phyloP scores from a whole-genome alignment of 176 grass and related monocot species.

The Juncus inflexus region DNA sequence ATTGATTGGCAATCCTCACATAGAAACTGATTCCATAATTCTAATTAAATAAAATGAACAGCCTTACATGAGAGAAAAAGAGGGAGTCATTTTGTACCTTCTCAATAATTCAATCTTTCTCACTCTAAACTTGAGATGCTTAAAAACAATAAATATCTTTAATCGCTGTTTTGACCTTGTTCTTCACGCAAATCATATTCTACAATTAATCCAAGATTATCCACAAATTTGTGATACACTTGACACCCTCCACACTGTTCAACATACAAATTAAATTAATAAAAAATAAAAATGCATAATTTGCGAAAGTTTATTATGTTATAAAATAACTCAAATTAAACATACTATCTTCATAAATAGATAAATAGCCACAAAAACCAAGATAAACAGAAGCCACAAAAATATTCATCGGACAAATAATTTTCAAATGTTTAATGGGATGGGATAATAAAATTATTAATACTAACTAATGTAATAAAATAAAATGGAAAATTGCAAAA shows the following conservation, averaged over 20 bases:
- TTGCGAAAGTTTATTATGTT: neutral
- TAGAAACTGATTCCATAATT: too few species aligned
- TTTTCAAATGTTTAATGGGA: too few species aligned
- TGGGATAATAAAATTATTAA: too few species aligned
- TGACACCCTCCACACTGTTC: constrained; percentile 77
- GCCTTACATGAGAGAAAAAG: too few species aligned
- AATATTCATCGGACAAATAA: too few species aligned
- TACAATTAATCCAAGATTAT: constrained; percentile 92
- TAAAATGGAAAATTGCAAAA: constrained; percentile 15
- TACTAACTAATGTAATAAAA: neutral
- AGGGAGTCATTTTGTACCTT: too few species aligned
- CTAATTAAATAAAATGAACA: too few species aligned
- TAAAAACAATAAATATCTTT: constrained; percentile 1
- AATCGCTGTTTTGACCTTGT: constrained; percentile 23
- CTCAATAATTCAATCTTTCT: too few species aligned
- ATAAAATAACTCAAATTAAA: neutral
- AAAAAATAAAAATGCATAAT: neutral
- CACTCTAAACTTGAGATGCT: too few species aligned
- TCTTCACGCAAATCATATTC: constrained; percentile 76
- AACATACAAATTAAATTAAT: constrained; percentile 10
- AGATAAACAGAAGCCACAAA: too few species aligned
- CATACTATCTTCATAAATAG: too few species aligned
- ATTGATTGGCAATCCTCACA: neutral
- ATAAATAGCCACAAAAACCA: too few species aligned
- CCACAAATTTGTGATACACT: constrained; percentile 92